Conservation (phyloP, 768 basidiomycete species). For the Leucosporidium yakuticum region DNA sequence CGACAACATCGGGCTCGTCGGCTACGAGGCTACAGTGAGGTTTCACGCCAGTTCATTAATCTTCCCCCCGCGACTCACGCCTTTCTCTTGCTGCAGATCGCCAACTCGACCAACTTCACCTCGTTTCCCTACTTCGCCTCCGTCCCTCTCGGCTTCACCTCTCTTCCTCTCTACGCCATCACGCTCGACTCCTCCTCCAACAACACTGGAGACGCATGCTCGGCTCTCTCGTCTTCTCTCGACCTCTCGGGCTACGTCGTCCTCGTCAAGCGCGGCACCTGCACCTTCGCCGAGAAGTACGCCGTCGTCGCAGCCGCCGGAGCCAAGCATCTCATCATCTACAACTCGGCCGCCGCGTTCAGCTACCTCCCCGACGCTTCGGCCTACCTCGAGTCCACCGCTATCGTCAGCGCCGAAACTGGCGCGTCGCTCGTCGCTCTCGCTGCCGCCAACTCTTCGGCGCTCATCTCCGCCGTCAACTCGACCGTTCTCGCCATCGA, state of each 20-base stretch:
- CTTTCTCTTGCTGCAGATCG: too few relatives aligned
- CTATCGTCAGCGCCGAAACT: neutral
- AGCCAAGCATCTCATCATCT: slow-evolving; percentile 1
- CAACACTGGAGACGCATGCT: slow-evolving; percentile 1
- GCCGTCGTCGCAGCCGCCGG: neutral
- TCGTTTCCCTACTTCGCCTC: neutral
- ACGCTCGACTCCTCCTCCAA: neutral
- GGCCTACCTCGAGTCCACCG: neutral
- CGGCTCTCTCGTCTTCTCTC: neutral
- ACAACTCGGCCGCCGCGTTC: neutral
- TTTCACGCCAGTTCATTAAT: too few relatives aligned
- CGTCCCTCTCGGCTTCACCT: neutral
- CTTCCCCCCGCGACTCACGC: too few relatives aligned
- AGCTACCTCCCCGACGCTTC: neutral
- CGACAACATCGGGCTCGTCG: neutral
- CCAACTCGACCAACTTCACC: too few relatives aligned
- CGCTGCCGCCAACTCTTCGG: neutral
- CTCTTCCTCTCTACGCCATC: neutral
- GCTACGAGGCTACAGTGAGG: neutral
- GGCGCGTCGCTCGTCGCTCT: slow-evolving; percentile 2
- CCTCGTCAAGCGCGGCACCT: neutral
- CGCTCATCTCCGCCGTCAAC: slow-evolving; percentile 1
- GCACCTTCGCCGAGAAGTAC: neutral
- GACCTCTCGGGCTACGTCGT: neutral
- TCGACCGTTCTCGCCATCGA: neutral